Percentiles rank a stretch among this genome's conserved stretches.
These are phyloP conservation scores for Buddleja alternifolia DNA, from an alignment of 257 asterid genomes.

Conservation along the genomic window DNA sequence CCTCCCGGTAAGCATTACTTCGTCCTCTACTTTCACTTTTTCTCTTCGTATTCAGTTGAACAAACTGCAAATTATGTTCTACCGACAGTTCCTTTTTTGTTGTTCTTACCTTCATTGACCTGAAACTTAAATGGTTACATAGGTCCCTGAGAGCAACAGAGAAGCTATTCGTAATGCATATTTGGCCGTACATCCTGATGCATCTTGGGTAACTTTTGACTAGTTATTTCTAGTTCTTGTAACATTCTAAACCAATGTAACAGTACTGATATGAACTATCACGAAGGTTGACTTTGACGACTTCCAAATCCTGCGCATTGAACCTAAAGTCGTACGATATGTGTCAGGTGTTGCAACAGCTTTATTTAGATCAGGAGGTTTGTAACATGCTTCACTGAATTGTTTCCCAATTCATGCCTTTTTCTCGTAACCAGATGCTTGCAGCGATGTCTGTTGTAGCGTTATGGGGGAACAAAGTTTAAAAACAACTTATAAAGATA, in stretches of 20 bases:
- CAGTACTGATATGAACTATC: slow-evolving; percentile 31
- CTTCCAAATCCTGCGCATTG: slow-evolving; percentile 84
- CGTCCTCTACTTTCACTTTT: slow-evolving; percentile 8
- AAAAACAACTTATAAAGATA: not conserved
- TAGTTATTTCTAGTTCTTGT: slow-evolving; percentile 24
- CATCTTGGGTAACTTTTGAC: slow-evolving; percentile 77
- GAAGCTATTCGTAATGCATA: slow-evolving; percentile 73
- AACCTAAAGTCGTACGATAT: slow-evolving; percentile 76
- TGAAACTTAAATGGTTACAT: slow-evolving; percentile 20
- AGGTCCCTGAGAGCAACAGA: slow-evolving; percentile 60
- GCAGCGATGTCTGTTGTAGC: too few species aligned
- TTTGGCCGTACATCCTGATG: slow-evolving; percentile 85
- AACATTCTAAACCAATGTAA: too few species aligned
- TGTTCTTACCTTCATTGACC: slow-evolving; percentile 23
- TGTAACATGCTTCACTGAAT: slow-evolving; percentile 25
- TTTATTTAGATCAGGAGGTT: slow-evolving; percentile 91
- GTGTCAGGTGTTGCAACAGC: slow-evolving; percentile 96
- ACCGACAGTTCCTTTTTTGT: slow-evolving; percentile 4
- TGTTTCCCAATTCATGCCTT: slow-evolving; percentile 9
- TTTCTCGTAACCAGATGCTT: too few species aligned
- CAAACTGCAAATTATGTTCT: not conserved
- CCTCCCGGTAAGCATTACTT: slow-evolving; percentile 57
- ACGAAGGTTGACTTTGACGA: slow-evolving; percentile 96
- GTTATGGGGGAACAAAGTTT: too few species aligned
- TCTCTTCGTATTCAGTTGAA: slow-evolving; percentile 13